Evolutionary conservation across 2,329 filamentous ascomycete genomes (phyloP).

Genomic region (Fusarium devonianum): DNA sequence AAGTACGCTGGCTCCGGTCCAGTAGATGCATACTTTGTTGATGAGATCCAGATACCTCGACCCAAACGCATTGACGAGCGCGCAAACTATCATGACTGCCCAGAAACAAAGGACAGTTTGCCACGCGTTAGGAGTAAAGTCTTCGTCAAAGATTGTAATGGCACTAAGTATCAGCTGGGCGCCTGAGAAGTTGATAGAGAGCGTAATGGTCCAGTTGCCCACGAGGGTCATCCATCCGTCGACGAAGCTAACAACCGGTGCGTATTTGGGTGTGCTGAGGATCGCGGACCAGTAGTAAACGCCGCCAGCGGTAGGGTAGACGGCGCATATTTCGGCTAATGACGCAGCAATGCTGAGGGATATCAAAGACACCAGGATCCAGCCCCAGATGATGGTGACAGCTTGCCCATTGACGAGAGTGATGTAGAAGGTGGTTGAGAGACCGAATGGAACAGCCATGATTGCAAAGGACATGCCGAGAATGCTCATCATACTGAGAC

Average conservation of each 20-base stretch:
- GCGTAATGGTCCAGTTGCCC: constrained; percentile 73
- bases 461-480: constrained; percentile 57
- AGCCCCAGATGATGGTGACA: constrained; percentile 77
- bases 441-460: constrained; percentile 58
- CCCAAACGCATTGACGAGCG: constrained; percentile 71
- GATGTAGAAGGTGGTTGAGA: constrained; percentile 56
- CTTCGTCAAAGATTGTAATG: constrained; percentile 67
- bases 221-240: constrained; percentile 78
- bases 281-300: constrained; percentile 78
- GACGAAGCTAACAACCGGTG: constrained; percentile 70
- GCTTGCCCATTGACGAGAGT: constrained; percentile 73
- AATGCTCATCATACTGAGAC: constrained; percentile 57
- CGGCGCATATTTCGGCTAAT: constrained; percentile 74
- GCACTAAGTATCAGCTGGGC: constrained; percentile 72
- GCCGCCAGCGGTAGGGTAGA: constrained; percentile 66
- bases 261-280: constrained; percentile 66
- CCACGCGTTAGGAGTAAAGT: constrained; percentile 67
- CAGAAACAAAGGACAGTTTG: constrained; percentile 79
- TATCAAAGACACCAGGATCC: constrained; percentile 67
- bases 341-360: constrained; percentile 76
- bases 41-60: constrained; percentile 64
- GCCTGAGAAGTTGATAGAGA: constrained; percentile 73
- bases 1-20: constrained; percentile 72
- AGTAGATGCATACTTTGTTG: constrained; percentile 75
- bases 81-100: constrained; percentile 67